A percentile compares a stretch with the other conserved stretches of the same genome.
phyloP scores from a whole-genome alignment of 1,284 basidiomycete species.

The Puccinia horiana region DNA sequence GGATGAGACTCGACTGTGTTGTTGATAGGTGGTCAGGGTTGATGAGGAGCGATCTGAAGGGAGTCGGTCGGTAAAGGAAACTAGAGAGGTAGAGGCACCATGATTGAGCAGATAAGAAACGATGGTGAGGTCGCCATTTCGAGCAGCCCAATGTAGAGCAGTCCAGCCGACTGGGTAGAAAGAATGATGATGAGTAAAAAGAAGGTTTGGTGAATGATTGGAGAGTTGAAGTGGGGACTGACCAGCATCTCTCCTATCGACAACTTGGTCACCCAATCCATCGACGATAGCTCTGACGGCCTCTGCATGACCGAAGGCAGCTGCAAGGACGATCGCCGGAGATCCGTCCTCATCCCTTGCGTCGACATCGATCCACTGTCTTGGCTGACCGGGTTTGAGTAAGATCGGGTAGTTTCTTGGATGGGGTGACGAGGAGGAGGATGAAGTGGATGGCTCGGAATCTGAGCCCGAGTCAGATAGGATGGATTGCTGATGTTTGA shows the following conservation, averaged over 20 bases:
- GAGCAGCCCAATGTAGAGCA: slow-evolving; percentile 86
- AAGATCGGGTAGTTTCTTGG: not conserved
- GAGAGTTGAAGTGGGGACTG: not conserved
- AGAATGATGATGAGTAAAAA: not conserved
- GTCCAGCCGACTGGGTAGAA: slow-evolving; percentile 79
- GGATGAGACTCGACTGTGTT: not conserved
- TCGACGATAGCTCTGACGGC: slow-evolving; percentile 46
- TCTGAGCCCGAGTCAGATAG: not conserved
- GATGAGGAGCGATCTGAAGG: slow-evolving; percentile 59
- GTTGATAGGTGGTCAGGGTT: not conserved
- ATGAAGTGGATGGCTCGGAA: not conserved
- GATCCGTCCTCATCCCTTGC: slow-evolving; percentile 43
- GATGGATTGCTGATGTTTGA: not conserved
- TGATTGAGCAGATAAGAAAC: slow-evolving; percentile 89
- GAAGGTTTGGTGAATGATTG: not conserved
- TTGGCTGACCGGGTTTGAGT: slow-evolving; percentile 19
- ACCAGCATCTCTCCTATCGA: slow-evolving; percentile 48
- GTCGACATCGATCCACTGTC: slow-evolving; percentile 36
- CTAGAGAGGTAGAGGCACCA: slow-evolving; percentile 75
- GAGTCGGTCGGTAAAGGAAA: slow-evolving; percentile 74
- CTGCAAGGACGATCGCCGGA: slow-evolving; percentile 46
- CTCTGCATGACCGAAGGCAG: slow-evolving; percentile 47
- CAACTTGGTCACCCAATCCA: slow-evolving; percentile 37
- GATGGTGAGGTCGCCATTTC: slow-evolving; percentile 83
- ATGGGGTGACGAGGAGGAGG: not conserved